phyloP scores from a whole-genome alignment of 192 early-diverging fungal species.

The Irineochytrium annulatum region DNA sequence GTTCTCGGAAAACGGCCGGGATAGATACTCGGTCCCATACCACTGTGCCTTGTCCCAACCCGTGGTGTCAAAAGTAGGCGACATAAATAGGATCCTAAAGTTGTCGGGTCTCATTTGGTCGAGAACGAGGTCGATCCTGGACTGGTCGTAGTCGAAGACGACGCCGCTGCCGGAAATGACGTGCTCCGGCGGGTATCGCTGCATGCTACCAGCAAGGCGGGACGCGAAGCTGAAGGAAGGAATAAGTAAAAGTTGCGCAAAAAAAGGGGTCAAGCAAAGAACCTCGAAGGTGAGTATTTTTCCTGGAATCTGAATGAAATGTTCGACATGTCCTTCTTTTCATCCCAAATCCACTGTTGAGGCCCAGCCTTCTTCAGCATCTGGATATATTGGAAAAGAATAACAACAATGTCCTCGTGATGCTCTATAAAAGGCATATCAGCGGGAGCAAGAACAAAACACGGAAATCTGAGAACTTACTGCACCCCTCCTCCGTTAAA shows the following conservation, averaged over 20 bases:
- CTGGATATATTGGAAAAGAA: conserved; percentile 85
- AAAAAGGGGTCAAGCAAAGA: background rate
- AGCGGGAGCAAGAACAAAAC: background rate
- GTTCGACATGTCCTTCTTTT: conserved; percentile 45
- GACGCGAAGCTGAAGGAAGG: conserved; percentile 49
- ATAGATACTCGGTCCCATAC: conserved; percentile 78
- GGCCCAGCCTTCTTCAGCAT: conserved; percentile 71
- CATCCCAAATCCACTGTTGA: conserved; percentile 77
- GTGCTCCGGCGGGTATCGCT: conserved; percentile 66
- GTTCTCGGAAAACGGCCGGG: conserved; percentile 50
- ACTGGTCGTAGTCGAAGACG: conserved; percentile 63
- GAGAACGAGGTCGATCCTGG: conserved; percentile 61
- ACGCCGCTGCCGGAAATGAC: conserved; percentile 67
- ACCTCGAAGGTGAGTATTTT: conserved; percentile 36
- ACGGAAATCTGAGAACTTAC: conserved; percentile 24
- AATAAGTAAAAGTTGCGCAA: conserved; percentile 1
- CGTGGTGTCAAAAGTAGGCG: conserved; percentile 33
- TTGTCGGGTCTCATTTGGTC: conserved; percentile 57
- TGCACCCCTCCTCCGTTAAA: conserved; percentile 78
- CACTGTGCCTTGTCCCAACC: conserved; percentile 61
- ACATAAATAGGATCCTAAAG: conserved; percentile 42
- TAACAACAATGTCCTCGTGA: conserved; percentile 74
- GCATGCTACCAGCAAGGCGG: conserved; percentile 71
- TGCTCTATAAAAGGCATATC: conserved; percentile 33
- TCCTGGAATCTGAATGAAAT: conserved; percentile 71